Conservation (phyloP, 768 basidiomycete genomes). For the Trametes sanguinea region DNA sequence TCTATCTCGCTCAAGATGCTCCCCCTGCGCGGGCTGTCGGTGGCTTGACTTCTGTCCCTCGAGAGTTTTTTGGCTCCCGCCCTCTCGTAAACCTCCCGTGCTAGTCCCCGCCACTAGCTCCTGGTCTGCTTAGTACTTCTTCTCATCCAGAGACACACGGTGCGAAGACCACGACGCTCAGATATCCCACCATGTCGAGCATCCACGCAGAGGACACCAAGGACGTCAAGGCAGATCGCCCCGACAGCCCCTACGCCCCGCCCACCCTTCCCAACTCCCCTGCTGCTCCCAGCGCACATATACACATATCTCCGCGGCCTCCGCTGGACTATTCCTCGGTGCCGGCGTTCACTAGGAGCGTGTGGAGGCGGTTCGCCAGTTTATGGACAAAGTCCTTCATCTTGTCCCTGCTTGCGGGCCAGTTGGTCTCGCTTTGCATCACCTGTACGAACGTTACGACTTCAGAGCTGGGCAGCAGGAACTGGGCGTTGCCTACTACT, state of each 20-base stretch:
- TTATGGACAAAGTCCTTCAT: constrained; percentile 78
- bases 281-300: not conserved
- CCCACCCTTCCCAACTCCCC: constrained; percentile 1
- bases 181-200: constrained; percentile 15
- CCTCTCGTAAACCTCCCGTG: constrained; percentile 8
- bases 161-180: not conserved
- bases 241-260: constrained; percentile 5
- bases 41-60: constrained; percentile 7
- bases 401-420: constrained; percentile 72
- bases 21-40: not conserved
- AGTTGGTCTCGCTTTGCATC: constrained; percentile 84
- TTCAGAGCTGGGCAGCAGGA: constrained; percentile 67
- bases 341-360: constrained; percentile 51
- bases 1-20: not conserved
- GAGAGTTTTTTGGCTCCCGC: not conserved
- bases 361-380: constrained; percentile 64
- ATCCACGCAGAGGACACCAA: constrained; percentile 5
- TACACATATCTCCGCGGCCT: constrained; percentile 42
- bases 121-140: not conserved
- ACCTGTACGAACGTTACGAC: constrained; percentile 89
- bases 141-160: not conserved
- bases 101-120: constrained; percentile 6
- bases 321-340: constrained; percentile 68
- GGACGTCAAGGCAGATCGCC: constrained; percentile 13
- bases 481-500: constrained; percentile 77